phyloP scores from a whole-genome alignment of 495 filamentous ascomycete genomes.

The Choiromyces venosus region DNA sequence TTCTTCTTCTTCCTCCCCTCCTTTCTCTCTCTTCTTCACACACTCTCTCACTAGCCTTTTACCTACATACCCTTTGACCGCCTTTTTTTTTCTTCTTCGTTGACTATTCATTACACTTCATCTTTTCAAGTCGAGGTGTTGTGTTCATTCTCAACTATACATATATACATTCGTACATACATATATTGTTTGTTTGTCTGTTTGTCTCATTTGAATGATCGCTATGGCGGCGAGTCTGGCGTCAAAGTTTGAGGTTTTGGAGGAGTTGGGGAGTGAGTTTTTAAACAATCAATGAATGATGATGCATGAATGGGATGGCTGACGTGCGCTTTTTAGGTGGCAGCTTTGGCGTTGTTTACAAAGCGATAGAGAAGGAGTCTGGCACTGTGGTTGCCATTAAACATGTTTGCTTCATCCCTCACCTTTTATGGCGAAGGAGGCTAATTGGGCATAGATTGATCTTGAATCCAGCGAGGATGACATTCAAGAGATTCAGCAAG shows the following conservation, averaged over 20 bases:
- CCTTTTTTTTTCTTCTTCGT: neutral
- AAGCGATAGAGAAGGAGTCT: constrained; percentile 50
- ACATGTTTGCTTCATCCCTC: constrained; percentile 24
- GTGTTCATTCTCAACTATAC: constrained; percentile 1
- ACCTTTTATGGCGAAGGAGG: neutral
- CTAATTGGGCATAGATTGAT: constrained; percentile 72
- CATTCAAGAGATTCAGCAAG: constrained; percentile 97
- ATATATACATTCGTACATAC: neutral
- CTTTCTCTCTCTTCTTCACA: constrained; percentile 12
- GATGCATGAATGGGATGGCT: neutral
- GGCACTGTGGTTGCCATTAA: constrained; percentile 42
- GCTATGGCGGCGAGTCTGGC: constrained; percentile 20
- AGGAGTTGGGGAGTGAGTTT: constrained; percentile 42
- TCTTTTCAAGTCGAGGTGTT: neutral
- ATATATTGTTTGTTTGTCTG: neutral
- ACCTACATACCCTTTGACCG: neutral
- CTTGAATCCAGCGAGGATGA: constrained; percentile 98
- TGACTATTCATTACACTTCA: constrained; percentile 1
- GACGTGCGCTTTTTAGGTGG: constrained; percentile 53
- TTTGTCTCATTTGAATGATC: neutral
- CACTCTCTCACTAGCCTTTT: neutral
- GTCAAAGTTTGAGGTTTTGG: constrained; percentile 40
- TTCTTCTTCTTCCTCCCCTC: constrained; percentile 6
- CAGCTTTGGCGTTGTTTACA: constrained; percentile 93
- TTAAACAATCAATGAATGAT: neutral